These are phyloP conservation scores for Waitea zeae DNA, from an alignment of 1,284 basidiomycete species.

Conservation along the genomic window DNA sequence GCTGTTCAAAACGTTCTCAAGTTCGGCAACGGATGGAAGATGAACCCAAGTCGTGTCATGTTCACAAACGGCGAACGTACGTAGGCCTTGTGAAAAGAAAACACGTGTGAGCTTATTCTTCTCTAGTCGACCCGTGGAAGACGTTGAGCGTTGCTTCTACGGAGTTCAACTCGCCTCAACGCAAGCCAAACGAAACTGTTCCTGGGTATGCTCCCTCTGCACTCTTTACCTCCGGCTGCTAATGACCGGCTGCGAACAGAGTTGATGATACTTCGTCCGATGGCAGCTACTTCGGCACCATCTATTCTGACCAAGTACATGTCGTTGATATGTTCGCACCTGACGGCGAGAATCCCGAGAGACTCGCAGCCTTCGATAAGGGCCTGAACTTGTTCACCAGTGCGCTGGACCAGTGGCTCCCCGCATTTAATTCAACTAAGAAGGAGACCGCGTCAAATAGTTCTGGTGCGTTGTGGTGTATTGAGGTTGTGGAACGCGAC, in stretches of 20 bases:
- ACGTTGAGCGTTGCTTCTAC: conserved; percentile 33
- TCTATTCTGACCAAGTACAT: conserved; percentile 27
- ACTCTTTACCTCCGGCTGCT: no score
- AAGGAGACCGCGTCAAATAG: no score
- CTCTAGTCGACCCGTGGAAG: conserved; percentile 31
- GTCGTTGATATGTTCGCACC: no score
- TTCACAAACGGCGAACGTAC: conserved; percentile 32
- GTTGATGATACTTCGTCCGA: no score
- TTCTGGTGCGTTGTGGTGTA: no score
- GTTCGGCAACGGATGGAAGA: conserved; percentile 32
- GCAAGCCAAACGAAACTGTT: conserved; percentile 19
- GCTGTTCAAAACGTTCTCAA: conserved; percentile 26
- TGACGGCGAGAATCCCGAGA: conserved; percentile 27
- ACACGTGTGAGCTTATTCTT: not conserved
- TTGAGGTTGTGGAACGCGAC: no score
- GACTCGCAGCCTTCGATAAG: conserved; percentile 25
- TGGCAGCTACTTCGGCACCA: conserved; percentile 30
- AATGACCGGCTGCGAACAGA: no score
- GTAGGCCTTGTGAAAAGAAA: conserved; percentile 5
- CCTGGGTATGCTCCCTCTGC: no score
- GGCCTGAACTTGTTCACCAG: conserved; percentile 26
- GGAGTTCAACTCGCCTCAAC: conserved; percentile 24
- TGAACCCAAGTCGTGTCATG: conserved; percentile 27
- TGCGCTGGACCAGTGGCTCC: conserved; percentile 29
- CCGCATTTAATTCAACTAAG: no score